Evolutionary conservation across 2,329 filamentous ascomycete genomes (phyloP).

Genomic region (Neodidymelliopsis sp.): DNA sequence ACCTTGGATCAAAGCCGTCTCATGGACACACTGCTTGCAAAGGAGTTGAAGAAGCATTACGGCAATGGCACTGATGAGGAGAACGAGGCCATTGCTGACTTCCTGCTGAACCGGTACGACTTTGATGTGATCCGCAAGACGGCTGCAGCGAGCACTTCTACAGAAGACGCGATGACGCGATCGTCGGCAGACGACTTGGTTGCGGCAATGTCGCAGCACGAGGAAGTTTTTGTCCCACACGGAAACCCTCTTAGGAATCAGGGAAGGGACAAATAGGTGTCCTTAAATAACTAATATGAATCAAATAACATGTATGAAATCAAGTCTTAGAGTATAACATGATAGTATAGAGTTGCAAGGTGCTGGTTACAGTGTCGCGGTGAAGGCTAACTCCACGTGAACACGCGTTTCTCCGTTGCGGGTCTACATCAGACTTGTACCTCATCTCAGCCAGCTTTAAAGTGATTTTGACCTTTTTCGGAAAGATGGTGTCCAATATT

Average conservation of each 20-base stretch:
- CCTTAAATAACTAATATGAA: too few relatives aligned
- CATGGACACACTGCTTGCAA: constrained; percentile 28
- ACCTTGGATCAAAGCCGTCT: constrained; percentile 19
- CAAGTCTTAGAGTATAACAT: too few relatives aligned
- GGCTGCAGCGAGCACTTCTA: background rate
- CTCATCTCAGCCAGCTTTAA: too few relatives aligned
- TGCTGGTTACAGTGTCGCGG: too few relatives aligned
- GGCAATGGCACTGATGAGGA: constrained; percentile 28
- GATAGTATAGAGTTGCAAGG: too few relatives aligned
- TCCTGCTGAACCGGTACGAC: constrained; percentile 24
- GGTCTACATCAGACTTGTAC: too few relatives aligned
- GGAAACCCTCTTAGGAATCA: background rate
- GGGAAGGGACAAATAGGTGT: background rate
- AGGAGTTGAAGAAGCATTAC: constrained; percentile 30
- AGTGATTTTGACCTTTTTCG: too few relatives aligned
- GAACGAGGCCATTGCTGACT: constrained; percentile 28
- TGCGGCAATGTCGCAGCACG: background rate
- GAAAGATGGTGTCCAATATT: too few relatives aligned
- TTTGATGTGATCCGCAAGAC: constrained; percentile 22
- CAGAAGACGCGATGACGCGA: constrained; percentile 3
- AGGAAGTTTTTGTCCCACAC: background rate
- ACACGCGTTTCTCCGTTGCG: background rate
- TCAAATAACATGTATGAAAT: too few relatives aligned
- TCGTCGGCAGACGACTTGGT: constrained; percentile 23
- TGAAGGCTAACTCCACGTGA: constrained; percentile 1